Percentiles rank a stretch among this genome's conserved stretches.
Evolutionary conservation across 495 filamentous ascomycete genomes (phyloP).

Genomic region (Podospora bellae-mahoneyi): DNA sequence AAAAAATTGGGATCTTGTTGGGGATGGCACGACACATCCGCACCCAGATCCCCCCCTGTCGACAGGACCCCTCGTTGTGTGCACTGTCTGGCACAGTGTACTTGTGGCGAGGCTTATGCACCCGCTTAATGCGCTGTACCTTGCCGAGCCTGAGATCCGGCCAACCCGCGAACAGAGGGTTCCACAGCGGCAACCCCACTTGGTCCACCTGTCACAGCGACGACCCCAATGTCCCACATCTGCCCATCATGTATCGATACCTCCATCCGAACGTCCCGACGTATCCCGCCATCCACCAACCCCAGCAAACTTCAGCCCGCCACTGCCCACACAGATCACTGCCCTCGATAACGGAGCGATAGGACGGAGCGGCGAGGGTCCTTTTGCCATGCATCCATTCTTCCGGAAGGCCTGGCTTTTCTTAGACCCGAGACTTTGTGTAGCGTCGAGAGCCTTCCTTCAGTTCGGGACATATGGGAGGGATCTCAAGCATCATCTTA

Average conservation of each 20-base stretch:
- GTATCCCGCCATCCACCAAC: neutral
- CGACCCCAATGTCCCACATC: slow-evolving; percentile 3
- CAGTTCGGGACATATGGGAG: neutral
- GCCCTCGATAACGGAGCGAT: neutral
- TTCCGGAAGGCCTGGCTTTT: neutral
- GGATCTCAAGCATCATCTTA: neutral
- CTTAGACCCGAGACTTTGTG: neutral
- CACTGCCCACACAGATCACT: neutral
- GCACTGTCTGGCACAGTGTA: slow-evolving; percentile 9
- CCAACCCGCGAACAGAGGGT: slow-evolving; percentile 22
- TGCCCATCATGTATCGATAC: slow-evolving; percentile 19
- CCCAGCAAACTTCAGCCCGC: slow-evolving; percentile 2
- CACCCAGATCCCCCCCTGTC: slow-evolving; percentile 18
- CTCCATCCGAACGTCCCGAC: slow-evolving; percentile 3
- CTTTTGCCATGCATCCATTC: neutral
- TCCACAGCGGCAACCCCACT: slow-evolving; percentile 31
- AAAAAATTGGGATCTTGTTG: slow-evolving; percentile 38
- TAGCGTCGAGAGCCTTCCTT: neutral
- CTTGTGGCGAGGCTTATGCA: slow-evolving; percentile 23
- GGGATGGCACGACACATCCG: slow-evolving; percentile 30
- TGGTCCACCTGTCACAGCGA: slow-evolving; percentile 26
- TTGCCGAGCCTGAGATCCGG: slow-evolving; percentile 12
- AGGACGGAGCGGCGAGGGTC: neutral
- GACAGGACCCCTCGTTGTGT: slow-evolving; percentile 16
- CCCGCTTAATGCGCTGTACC: slow-evolving; percentile 20